A percentile compares a stretch with the other conserved stretches of the same genome.
phyloP scores from a whole-genome alignment of 1,284 basidiomycete species.

The Ceratobasidium sp. region DNA sequence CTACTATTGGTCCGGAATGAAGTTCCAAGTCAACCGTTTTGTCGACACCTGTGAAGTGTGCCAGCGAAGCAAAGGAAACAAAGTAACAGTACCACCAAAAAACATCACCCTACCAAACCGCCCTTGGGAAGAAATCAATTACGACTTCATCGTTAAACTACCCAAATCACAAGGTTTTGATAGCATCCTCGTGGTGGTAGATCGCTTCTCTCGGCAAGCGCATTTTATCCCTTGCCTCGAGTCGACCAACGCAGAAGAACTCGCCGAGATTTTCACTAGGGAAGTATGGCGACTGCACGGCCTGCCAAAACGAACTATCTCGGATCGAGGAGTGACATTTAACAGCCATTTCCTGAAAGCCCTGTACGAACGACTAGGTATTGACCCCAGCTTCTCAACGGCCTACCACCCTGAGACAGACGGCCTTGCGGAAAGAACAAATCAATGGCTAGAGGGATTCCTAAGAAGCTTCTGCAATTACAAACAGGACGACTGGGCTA shows the following conservation, averaged over 20 bases:
- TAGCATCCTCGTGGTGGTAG: constrained; percentile 7
- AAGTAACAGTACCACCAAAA: not conserved
- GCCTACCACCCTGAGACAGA: too few species aligned
- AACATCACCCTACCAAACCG: not conserved
- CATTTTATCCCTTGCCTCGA: constrained; percentile 8
- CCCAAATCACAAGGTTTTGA: not conserved
- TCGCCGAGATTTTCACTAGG: not conserved
- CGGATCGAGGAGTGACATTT: too few species aligned
- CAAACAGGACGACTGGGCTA: too few species aligned
- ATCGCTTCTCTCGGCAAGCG: not conserved
- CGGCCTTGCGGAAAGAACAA: too few species aligned
- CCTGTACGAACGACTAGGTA: too few species aligned
- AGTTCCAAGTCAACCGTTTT: not conserved
- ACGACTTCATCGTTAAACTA: constrained; percentile 8
- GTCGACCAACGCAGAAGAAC: not conserved
- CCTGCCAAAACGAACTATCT: too few species aligned
- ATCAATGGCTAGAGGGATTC: too few species aligned
- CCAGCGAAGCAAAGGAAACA: not conserved
- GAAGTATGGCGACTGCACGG: too few species aligned
- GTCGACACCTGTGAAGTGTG: not conserved
- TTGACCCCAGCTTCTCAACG: too few species aligned
- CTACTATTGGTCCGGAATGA: not conserved
- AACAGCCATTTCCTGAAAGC: too few species aligned
- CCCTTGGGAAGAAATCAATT: not conserved
- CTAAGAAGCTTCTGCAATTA: too few species aligned